Conservation (phyloP, 2,329 filamentous ascomycete species). For the Metarhizium anisopliae region DNA sequence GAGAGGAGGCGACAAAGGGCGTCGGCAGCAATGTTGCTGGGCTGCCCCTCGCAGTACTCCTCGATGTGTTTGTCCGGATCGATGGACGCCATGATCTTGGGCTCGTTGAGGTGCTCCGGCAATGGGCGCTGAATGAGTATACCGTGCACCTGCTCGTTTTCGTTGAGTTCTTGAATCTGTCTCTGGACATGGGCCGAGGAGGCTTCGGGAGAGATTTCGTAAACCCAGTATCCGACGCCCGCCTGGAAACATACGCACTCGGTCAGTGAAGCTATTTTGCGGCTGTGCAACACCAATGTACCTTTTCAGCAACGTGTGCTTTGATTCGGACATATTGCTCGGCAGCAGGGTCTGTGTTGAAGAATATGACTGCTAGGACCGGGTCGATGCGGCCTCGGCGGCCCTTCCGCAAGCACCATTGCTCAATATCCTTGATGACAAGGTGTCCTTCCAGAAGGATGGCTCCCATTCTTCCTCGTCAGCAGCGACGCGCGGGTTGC, state of each 20-base stretch:
- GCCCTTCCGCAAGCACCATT: background rate
- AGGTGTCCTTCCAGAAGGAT: constrained; percentile 10
- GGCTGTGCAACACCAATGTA: background rate
- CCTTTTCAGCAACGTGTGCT: background rate
- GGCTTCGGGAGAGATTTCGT: background rate
- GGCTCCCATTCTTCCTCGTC: constrained; percentile 9
- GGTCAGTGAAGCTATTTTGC: background rate
- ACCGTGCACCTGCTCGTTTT: background rate
- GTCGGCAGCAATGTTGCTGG: background rate
- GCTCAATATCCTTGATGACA: background rate
- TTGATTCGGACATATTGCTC: background rate
- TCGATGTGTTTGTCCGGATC: background rate
- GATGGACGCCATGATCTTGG: background rate
- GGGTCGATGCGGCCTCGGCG: background rate
- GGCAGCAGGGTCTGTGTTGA: background rate
- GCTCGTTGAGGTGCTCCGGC: background rate
- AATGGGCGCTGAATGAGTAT: background rate
- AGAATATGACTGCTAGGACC: background rate
- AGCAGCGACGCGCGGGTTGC: no score
- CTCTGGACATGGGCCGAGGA: background rate
- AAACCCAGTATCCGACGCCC: background rate
- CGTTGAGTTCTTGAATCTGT: background rate
- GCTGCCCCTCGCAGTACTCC: background rate
- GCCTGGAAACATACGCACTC: background rate
- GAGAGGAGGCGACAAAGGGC: background rate